These are phyloP conservation scores for Tolypocladium pustulatum DNA, from an alignment of 2,329 filamentous ascomycete species.

Conservation along the genomic window DNA sequence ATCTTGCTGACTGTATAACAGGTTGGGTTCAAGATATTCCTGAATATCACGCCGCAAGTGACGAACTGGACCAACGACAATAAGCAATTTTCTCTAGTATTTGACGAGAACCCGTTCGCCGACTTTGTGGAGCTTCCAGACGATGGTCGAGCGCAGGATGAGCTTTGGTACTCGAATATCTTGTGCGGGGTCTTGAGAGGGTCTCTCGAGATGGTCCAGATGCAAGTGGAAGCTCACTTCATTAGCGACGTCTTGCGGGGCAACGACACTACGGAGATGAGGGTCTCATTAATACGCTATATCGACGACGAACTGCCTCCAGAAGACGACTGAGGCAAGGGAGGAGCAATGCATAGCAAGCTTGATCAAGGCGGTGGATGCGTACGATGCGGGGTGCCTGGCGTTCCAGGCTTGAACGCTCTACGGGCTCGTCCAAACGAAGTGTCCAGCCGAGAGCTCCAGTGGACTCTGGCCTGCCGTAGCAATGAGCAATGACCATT, in stretches of 20 bases:
- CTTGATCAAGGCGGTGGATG: not conserved
- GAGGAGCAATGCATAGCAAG: not conserved
- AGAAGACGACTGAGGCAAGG: constrained; percentile 71
- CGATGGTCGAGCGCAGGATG: constrained; percentile 88
- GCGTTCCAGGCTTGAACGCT: not conserved
- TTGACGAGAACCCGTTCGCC: constrained; percentile 92
- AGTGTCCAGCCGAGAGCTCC: not conserved
- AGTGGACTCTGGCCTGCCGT: not conserved
- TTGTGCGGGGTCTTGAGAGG: constrained; percentile 87
- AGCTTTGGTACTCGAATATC: constrained; percentile 98
- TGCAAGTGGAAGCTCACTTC: constrained; percentile 97
- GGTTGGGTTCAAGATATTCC: constrained; percentile 98
- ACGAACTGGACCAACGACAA: constrained; percentile 94
- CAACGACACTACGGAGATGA: constrained; percentile 95
- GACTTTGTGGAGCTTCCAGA: constrained; percentile 97
- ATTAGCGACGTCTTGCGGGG: constrained; percentile 87
- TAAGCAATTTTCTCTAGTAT: constrained; percentile 91
- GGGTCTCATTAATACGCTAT: constrained; percentile 81
- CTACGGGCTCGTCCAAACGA: not conserved
- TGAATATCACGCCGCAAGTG: constrained; percentile 88
- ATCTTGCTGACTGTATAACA: constrained; percentile 25
- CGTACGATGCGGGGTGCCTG: not conserved
- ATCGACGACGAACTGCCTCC: constrained; percentile 97
- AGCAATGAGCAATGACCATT: not conserved
- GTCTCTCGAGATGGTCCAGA: constrained; percentile 96